Conservation (phyloP, 306 rosid genomes). For the Rosa persica region DNA sequence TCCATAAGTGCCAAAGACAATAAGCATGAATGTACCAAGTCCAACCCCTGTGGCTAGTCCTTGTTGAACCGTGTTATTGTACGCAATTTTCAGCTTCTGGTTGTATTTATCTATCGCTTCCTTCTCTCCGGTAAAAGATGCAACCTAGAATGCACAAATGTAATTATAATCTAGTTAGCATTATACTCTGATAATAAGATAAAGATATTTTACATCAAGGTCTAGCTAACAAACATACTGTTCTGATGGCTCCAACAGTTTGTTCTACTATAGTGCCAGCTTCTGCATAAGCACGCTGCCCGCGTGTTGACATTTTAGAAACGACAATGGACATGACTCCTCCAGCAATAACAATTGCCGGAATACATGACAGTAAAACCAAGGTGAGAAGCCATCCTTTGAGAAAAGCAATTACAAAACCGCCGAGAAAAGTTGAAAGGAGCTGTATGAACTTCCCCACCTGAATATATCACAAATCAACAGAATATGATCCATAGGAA, state of each 20-base stretch:
- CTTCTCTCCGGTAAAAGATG: slow-evolving; percentile 88
- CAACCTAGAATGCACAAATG: slow-evolving; percentile 49
- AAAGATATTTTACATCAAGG: background rate
- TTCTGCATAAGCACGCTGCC: slow-evolving; percentile 86
- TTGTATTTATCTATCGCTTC: slow-evolving; percentile 66
- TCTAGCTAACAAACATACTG: slow-evolving; percentile 43
- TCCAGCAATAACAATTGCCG: slow-evolving; percentile 51
- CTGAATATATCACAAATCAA: slow-evolving; percentile 35
- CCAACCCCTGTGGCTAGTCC: slow-evolving; percentile 74
- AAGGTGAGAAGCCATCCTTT: slow-evolving; percentile 76
- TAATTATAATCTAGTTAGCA: background rate
- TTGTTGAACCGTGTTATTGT: slow-evolving; percentile 50
- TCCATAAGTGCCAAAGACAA: slow-evolving; percentile 66
- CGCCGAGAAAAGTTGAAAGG: slow-evolving; percentile 63
- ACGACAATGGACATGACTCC: slow-evolving; percentile 39
- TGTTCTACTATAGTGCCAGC: slow-evolving; percentile 87
- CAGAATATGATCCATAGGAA: background rate
- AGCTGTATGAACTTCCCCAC: slow-evolving; percentile 88
- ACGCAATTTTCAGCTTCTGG: slow-evolving; percentile 57
- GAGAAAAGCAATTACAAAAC: slow-evolving; percentile 57
- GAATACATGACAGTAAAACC: slow-evolving; percentile 62
- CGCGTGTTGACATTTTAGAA: slow-evolving; percentile 70
- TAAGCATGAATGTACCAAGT: slow-evolving; percentile 42
- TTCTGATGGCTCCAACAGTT: slow-evolving; percentile 77
- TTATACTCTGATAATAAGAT: too few species aligned